Evolutionary conservation across 768 basidiomycete species (phyloP).

Genomic region (Boletus huronensis): DNA sequence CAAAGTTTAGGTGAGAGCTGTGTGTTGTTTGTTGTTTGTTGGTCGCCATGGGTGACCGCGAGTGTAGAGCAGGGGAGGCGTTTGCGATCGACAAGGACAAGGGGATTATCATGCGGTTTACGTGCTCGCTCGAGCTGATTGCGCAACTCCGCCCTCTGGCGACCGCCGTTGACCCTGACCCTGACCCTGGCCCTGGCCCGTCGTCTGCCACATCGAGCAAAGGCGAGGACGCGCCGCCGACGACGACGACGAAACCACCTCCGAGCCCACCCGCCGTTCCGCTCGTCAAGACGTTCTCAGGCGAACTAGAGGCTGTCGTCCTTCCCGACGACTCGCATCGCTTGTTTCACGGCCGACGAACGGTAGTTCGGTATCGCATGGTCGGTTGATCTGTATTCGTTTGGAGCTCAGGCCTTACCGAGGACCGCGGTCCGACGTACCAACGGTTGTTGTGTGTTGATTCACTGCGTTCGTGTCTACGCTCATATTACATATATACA

Average conservation of each 20-base stretch:
- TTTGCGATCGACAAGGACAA: constrained; percentile 21
- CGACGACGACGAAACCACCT: no score
- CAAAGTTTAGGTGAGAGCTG: constrained; percentile 19
- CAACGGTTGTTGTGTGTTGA: background rate
- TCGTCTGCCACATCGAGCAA: background rate
- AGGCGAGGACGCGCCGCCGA: background rate
- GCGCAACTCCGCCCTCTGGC: constrained; percentile 12
- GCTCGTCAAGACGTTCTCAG: constrained; percentile 41
- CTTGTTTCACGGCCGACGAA: constrained; percentile 52
- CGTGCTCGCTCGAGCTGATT: constrained; percentile 23
- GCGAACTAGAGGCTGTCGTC: constrained; percentile 54
- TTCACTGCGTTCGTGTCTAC: background rate
- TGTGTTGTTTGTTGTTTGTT: background rate
- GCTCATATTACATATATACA: background rate
- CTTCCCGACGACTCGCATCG: constrained; percentile 52
- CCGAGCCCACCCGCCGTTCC: constrained; percentile 8
- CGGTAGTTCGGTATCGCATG: constrained; percentile 50
- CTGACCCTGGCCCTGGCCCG: no score
- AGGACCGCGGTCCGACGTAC: no score
- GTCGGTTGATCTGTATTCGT: constrained; percentile 24
- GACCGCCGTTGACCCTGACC: background rate
- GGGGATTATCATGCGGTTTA: constrained; percentile 23
- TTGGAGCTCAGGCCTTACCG: background rate
- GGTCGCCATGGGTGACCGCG: background rate
- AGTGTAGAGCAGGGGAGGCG: constrained; percentile 15